Evolutionary conservation across 139 green algal genomes (phyloP).

Genomic region (Chlamydomonas asymmetrica): DNA sequence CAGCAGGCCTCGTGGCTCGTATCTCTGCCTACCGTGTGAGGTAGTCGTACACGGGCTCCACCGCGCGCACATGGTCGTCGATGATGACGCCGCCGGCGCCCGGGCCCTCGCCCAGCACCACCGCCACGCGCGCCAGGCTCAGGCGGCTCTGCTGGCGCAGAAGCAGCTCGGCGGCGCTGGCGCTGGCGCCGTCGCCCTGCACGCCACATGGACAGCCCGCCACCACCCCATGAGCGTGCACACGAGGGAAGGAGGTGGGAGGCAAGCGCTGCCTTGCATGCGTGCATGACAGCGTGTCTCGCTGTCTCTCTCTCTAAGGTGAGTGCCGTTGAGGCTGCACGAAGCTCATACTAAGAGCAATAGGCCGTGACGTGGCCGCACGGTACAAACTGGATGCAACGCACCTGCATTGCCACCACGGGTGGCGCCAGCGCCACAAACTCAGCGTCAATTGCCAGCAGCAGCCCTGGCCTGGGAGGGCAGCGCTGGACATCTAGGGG

Average conservation of each 20-base stretch:
- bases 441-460: constrained; percentile 92
- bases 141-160: constrained; percentile 56
- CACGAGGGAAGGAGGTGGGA: too few relatives aligned
- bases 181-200: not conserved
- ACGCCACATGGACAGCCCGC: not conserved
- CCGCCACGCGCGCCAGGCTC: constrained; percentile 82
- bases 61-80: constrained; percentile 90
- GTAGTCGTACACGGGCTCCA: constrained; percentile 94
- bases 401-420: constrained; percentile 42
- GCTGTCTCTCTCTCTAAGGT: too few relatives aligned
- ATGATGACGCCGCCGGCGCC: constrained; percentile 66
- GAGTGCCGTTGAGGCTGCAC: too few relatives aligned
- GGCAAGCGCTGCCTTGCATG: too few relatives aligned
- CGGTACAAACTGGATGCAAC: not conserved
- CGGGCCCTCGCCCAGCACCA: constrained; percentile 80
- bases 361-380: not conserved
- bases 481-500: constrained; percentile 54
- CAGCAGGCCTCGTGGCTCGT: too few relatives aligned
- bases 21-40: constrained; percentile 81
- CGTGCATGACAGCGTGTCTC: too few relatives aligned
- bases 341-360: too few relatives aligned
- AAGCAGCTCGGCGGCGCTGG: constrained; percentile 10
- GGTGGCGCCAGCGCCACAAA: constrained; percentile 83
- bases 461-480: constrained; percentile 54
- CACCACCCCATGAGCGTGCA: too few relatives aligned